Conservation (phyloP, 495 filamentous ascomycete genomes). For the Neurospora sp. region DNA sequence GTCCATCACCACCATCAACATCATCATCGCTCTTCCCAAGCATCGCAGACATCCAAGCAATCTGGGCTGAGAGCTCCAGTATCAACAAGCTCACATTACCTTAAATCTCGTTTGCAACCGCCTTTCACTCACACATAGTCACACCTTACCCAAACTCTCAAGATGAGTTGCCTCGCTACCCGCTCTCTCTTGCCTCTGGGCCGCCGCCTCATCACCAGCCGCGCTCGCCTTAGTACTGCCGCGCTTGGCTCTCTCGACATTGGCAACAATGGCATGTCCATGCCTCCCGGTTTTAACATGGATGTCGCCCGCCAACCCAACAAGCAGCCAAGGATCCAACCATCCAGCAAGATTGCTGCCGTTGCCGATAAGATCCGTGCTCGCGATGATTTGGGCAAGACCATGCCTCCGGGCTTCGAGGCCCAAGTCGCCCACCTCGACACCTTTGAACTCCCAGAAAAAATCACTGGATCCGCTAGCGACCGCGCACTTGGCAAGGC, state of each 20-base stretch:
- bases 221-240: constrained; percentile 10
- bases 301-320: constrained; percentile 1
- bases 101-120: background rate
- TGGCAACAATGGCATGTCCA: constrained; percentile 1
- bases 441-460: constrained; percentile 26
- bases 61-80: background rate
- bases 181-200: constrained; percentile 1
- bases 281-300: constrained; percentile 13
- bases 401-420: constrained; percentile 28
- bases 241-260: background rate
- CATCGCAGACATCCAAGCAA: background rate
- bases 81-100: background rate
- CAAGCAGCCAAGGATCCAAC: background rate
- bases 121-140: background rate
- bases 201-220: constrained; percentile 1
- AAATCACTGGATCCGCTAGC: constrained; percentile 15
- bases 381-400: constrained; percentile 2
- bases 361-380: background rate
- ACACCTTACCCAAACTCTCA: background rate
- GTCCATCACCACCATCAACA: background rate
- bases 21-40: background rate
- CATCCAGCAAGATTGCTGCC: background rate
- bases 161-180: background rate
- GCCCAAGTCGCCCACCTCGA: constrained; percentile 22
- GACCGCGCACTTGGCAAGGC: constrained; percentile 24